phyloP scores from a whole-genome alignment of 2,329 filamentous ascomycete genomes.

The Xylariaceae sp. region DNA sequence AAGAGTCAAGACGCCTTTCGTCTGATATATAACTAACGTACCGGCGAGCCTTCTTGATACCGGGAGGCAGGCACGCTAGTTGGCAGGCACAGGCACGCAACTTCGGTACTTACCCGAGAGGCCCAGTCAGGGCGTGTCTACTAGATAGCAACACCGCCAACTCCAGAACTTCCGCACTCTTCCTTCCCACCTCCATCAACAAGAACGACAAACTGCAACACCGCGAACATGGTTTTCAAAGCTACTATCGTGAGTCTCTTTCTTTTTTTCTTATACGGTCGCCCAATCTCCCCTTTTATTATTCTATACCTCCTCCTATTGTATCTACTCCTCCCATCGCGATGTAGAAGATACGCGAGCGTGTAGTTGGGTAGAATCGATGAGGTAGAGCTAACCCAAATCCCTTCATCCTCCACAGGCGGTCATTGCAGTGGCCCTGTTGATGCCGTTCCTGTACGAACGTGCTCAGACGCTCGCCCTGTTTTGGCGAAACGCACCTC shows the following conservation, averaged over 20 bases:
- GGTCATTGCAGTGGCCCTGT: conserved; percentile 7
- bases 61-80: too few relatives aligned
- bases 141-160: neutral
- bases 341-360: neutral
- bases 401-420: neutral
- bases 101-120: too few relatives aligned
- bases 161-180: neutral
- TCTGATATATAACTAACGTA: too few relatives aligned
- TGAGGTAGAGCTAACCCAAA: neutral
- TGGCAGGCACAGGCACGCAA: too few relatives aligned
- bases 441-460: conserved; percentile 12
- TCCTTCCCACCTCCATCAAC: neutral
- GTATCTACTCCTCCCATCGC: neutral
- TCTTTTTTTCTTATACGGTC: neutral
- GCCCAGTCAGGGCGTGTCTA: too few relatives aligned
- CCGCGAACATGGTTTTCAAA: conserved; percentile 8
- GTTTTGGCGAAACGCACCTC: conserved; percentile 29
- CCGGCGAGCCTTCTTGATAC: too few relatives aligned
- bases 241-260: conserved; percentile 1
- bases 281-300: neutral
- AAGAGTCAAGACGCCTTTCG: too few relatives aligned
- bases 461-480: conserved; percentile 10
- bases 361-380: neutral
- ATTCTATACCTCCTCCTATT: neutral
- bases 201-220: neutral